These are phyloP conservation scores for Sorghum bicolor DNA, from an alignment of 176 grass and related monocot genomes.

Conservation along the genomic window DNA sequence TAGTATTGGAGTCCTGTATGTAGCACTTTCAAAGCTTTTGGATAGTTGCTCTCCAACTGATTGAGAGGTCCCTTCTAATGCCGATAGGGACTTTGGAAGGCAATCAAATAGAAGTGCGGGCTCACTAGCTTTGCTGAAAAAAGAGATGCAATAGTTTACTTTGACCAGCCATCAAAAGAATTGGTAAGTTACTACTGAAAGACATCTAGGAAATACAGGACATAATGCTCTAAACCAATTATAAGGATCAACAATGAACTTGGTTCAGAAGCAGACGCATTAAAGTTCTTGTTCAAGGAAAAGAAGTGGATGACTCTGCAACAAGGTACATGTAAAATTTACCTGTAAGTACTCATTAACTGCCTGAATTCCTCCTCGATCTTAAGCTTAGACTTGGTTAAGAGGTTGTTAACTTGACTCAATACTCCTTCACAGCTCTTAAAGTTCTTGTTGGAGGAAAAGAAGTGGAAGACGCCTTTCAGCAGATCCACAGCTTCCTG, in stretches of 20 bases:
- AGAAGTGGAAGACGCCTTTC: conserved; percentile 28
- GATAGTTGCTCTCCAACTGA: conserved; percentile 29
- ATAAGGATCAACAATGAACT: neutral
- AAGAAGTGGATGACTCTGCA: neutral
- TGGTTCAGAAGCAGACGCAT: neutral
- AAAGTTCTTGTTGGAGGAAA: conserved; percentile 37
- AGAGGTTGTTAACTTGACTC: conserved; percentile 41
- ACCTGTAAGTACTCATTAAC: conserved; percentile 31
- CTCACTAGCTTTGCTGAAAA: conserved; percentile 77
- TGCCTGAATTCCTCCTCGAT: conserved; percentile 76
- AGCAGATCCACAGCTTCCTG: conserved; percentile 61
- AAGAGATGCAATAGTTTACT: conserved; percentile 21
- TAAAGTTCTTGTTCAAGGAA: neutral
- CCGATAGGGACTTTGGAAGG: conserved; percentile 40
- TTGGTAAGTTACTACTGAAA: neutral
- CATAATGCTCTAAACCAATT: neutral
- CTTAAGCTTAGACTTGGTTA: conserved; percentile 55
- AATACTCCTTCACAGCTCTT: conserved; percentile 48
- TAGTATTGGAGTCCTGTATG: conserved; percentile 47
- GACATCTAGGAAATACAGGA: neutral
- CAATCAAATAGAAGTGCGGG: conserved; percentile 58
- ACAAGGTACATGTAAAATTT: no score
- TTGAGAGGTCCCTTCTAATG: conserved; percentile 30
- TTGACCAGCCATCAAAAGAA: neutral
- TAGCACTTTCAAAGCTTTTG: conserved; percentile 50